Conservation (phyloP, 148 eudicot genomes). For the Camellia japonica region DNA sequence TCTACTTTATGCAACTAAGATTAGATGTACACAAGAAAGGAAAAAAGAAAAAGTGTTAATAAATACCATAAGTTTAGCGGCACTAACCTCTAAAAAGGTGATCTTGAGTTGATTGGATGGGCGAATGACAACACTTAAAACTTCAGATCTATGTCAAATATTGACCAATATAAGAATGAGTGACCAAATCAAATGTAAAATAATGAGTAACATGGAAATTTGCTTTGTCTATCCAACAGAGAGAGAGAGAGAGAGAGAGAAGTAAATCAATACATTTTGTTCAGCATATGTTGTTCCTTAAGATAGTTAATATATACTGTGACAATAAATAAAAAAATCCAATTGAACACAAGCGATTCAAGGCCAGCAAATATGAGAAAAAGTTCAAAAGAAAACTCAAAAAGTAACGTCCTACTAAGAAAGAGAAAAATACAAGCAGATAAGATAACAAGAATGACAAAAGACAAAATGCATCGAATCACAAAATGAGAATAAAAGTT, state of each 20-base stretch:
- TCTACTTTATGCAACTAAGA: no score
- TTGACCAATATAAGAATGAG: background rate
- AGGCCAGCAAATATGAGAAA: background rate
- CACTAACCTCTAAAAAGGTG: constrained; percentile 93
- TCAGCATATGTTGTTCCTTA: background rate
- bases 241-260: background rate
- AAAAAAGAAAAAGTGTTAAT: background rate
- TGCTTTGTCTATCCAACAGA: background rate
- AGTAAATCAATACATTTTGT: background rate
- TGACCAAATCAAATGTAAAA: background rate
- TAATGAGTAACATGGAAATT: background rate
- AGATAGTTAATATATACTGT: background rate
- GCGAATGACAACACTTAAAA: constrained; percentile 73
- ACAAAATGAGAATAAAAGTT: background rate
- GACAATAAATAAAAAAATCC: background rate
- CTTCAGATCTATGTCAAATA: constrained; percentile 64
- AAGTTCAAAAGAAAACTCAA: background rate
- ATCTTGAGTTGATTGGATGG: constrained; percentile 88
- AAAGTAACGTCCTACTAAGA: background rate
- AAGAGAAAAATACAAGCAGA: background rate
- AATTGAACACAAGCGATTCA: background rate
- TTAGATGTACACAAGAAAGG: background rate
- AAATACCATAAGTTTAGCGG: background rate
- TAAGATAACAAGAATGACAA: background rate
- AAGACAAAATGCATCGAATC: background rate